Evolutionary conservation across 768 basidiomycete species (phyloP).

Genomic region (Clitopilus hobsonii): DNA sequence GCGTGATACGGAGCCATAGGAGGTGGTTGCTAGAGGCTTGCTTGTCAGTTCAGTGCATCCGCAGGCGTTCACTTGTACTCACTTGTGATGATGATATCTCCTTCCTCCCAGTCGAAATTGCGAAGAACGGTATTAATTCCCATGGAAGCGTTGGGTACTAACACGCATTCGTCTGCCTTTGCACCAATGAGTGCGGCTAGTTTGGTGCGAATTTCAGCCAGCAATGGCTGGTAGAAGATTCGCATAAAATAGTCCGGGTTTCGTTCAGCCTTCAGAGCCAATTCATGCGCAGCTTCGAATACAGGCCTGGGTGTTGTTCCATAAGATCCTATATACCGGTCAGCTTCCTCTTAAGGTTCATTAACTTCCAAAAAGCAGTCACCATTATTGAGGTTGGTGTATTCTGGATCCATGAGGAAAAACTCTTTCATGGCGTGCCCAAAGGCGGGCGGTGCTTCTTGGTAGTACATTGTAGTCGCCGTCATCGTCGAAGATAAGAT

Average conservation of each 20-base stretch:
- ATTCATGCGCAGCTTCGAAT: constrained; percentile 34
- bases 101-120: constrained; percentile 64
- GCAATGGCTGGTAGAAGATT: constrained; percentile 34
- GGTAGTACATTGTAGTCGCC: constrained; percentile 9
- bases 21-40: constrained; percentile 8
- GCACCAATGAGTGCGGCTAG: constrained; percentile 50
- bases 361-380: constrained; percentile 8
- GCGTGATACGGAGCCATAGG: constrained; percentile 46
- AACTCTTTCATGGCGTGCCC: constrained; percentile 52
- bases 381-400: constrained; percentile 68
- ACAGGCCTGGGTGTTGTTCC: constrained; percentile 55
- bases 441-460: constrained; percentile 34
- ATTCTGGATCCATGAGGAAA: constrained; percentile 53
- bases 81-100: constrained; percentile 66
- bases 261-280: constrained; percentile 39
- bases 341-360: background rate
- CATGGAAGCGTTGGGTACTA: constrained; percentile 58
- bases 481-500: background rate
- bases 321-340: constrained; percentile 43
- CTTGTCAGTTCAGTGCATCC: background rate
- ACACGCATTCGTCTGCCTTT: constrained; percentile 50
- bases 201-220: constrained; percentile 35
- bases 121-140: constrained; percentile 63
- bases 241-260: constrained; percentile 38
- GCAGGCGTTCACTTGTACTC: too few species aligned